Evolutionary conservation across 176 grass and related monocot species (phyloP).

Genomic region (Aegilops umbellulata): DNA sequence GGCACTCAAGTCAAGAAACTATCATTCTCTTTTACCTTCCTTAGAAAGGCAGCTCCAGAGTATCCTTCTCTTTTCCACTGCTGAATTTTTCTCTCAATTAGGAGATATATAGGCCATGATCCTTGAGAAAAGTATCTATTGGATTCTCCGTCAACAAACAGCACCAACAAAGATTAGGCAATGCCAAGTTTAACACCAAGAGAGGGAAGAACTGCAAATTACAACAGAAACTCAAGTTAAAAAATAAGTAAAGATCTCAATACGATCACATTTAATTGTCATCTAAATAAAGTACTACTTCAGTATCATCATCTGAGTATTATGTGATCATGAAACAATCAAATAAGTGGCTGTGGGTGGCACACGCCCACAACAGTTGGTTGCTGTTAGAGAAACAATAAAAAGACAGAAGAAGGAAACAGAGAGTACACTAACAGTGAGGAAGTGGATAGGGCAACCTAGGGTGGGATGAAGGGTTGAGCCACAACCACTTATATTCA

Average conservation of each 20-base stretch:
- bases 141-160: background rate
- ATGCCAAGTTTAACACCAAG: constrained; percentile 9
- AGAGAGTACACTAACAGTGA: constrained; percentile 22
- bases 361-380: constrained; percentile 28
- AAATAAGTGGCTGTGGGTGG: constrained; percentile 34
- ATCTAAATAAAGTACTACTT: background rate
- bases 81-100: constrained; percentile 12
- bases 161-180: background rate
- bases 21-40: background rate
- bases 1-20: background rate
- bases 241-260: background rate
- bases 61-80: constrained; percentile 6
- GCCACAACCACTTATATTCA: constrained; percentile 46
- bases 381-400: constrained; percentile 40
- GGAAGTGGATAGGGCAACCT: constrained; percentile 48
- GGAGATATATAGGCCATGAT: background rate
- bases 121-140: background rate
- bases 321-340: constrained; percentile 31
- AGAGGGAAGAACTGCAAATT: background rate
- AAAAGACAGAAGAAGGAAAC: constrained; percentile 26
- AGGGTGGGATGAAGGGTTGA: constrained; percentile 37
- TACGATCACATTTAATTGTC: background rate
- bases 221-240: background rate
- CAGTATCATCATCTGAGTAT: constrained; percentile 26
- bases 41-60: background rate